Percentiles rank a stretch among this genome's conserved stretches.
Evolutionary conservation across 106 monocot species (phyloP).

Genomic region (Amphibolis antarctica): DNA sequence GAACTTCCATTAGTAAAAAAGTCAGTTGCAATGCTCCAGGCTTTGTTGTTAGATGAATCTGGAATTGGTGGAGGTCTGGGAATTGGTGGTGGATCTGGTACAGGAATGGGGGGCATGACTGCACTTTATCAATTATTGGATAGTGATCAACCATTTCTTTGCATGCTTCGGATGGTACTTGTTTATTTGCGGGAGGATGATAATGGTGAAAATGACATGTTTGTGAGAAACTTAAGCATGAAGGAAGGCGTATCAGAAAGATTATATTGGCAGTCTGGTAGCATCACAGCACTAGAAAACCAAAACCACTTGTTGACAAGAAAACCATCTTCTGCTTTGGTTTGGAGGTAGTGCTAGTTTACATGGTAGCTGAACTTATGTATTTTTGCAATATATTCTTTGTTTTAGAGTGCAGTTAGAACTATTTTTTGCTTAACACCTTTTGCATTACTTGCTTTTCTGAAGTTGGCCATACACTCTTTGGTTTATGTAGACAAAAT

Average conservation of each 20-base stretch:
- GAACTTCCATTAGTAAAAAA: constrained; percentile 87
- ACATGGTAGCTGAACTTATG: not conserved
- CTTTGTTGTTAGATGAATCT: constrained; percentile 81
- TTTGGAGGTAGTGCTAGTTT: constrained; percentile 69
- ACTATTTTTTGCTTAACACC: too few relatives aligned
- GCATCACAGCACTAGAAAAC: constrained; percentile 27
- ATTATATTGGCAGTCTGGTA: constrained; percentile 29
- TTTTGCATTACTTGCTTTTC: too few relatives aligned
- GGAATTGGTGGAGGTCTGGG: constrained; percentile 79
- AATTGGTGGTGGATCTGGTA: constrained; percentile 85
- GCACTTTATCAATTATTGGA: constrained; percentile 82
- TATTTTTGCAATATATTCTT: not conserved
- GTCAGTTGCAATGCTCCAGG: constrained; percentile 78
- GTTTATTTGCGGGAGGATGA: constrained; percentile 90
- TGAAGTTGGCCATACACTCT: too few relatives aligned
- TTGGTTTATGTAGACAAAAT: too few relatives aligned
- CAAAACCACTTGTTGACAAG: constrained; percentile 45
- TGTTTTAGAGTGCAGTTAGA: not conserved
- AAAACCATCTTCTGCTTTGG: constrained; percentile 70
- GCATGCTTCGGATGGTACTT: constrained; percentile 92
- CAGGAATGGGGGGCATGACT: constrained; percentile 76
- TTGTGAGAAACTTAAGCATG: constrained; percentile 47
- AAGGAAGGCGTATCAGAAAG: constrained; percentile 67
- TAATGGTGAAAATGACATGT: constrained; percentile 58
- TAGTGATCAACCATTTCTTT: constrained; percentile 94